Conservation (phyloP, 106 monocot genomes). For the Acorus calamus region DNA sequence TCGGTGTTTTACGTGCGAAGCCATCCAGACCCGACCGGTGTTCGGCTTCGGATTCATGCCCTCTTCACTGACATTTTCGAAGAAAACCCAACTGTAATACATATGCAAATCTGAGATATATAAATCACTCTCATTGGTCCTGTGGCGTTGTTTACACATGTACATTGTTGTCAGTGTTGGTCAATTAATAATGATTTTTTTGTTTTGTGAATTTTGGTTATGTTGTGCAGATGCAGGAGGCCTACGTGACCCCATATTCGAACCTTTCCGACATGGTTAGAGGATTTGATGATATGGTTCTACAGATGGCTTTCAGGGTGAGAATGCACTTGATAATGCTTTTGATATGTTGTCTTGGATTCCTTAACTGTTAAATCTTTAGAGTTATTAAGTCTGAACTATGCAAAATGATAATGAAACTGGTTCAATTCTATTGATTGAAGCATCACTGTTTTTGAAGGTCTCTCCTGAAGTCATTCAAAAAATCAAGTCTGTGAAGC, state of each 20-base stretch:
- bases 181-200: too few species aligned
- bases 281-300: conserved; percentile 57
- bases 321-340: conserved; percentile 1
- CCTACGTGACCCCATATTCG: conserved; percentile 41
- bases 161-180: not conserved
- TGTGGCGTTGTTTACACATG: too few species aligned
- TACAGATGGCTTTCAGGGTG: conserved; percentile 62
- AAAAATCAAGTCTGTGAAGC: conserved; percentile 35
- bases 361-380: not conserved
- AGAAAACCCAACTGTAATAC: conserved; percentile 10
- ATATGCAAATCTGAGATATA: not conserved
- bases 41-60: conserved; percentile 65
- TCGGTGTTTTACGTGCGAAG: conserved; percentile 55
- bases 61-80: conserved; percentile 32
- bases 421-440: not conserved
- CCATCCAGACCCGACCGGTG: conserved; percentile 29
- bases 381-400: too few species aligned
- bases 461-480: conserved; percentile 42
- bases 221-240: conserved; percentile 18
- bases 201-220: too few species aligned
- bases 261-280: conserved; percentile 46
- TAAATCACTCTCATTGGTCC: too few species aligned
- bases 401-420: too few species aligned
- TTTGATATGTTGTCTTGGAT: not conserved
- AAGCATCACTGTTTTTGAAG: conserved; percentile 6